phyloP scores from a whole-genome alignment of 106 monocot species.

The Alisma plantagoaquatica region DNA sequence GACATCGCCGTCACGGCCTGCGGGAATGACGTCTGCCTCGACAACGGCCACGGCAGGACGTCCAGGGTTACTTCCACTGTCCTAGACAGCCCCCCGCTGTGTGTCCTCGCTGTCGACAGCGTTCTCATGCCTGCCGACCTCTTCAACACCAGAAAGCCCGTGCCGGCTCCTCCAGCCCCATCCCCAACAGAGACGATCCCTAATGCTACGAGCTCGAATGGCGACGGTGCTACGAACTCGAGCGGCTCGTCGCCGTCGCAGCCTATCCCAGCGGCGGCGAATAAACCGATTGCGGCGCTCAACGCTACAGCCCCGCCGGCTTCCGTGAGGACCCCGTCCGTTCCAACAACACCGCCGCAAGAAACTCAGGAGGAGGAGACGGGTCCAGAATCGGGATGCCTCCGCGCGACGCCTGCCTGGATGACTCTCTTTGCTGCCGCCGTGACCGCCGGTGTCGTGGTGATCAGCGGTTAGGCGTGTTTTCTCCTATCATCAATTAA shows the following conservation, averaged over 20 bases:
- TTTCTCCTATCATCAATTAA: too few relatives aligned
- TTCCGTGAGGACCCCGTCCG: background rate
- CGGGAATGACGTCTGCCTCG: conserved; percentile 72
- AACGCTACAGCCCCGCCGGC: too few relatives aligned
- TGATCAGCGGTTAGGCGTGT: too few relatives aligned
- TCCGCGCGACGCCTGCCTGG: background rate
- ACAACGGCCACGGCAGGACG: conserved; percentile 66
- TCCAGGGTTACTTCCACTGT: conserved; percentile 53
- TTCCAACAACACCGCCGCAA: too few relatives aligned
- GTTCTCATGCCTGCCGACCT: conserved; percentile 14
- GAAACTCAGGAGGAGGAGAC: too few relatives aligned
- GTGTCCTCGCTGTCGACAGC: conserved; percentile 23
- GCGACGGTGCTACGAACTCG: background rate
- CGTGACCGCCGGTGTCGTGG: background rate
- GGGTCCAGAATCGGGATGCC: too few relatives aligned
- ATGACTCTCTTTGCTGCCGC: background rate
- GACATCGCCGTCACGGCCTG: conserved; percentile 35
- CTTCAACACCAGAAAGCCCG: conserved; percentile 10
- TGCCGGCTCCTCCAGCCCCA: background rate
- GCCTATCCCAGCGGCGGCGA: conserved; percentile 6
- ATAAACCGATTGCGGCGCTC: background rate
- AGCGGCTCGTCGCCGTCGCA: conserved; percentile 1
- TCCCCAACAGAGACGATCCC: background rate
- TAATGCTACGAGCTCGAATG: background rate
- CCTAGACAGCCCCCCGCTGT: conserved; percentile 18